Evolutionary conservation across 2,329 filamentous ascomycete species (phyloP).

Genomic region (Pezicula carpinea): DNA sequence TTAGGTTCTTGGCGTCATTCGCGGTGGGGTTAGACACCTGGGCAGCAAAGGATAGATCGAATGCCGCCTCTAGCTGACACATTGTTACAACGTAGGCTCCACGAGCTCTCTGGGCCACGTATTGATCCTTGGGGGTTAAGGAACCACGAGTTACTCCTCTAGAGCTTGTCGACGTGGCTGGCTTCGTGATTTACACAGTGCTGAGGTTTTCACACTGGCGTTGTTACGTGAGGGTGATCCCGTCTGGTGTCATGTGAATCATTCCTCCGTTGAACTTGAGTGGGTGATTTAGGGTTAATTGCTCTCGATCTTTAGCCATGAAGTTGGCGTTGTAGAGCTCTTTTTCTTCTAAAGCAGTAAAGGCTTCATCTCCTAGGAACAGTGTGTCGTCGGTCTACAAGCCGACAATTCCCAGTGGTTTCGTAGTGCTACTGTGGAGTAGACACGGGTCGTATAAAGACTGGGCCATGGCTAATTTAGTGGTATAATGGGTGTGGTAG

Average conservation of each 20-base stretch:
- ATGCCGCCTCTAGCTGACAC: no score
- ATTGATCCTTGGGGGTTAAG: no score
- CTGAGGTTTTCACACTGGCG: neutral
- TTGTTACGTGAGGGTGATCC: neutral
- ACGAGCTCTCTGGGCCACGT: no score
- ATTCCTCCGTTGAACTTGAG: conserved; percentile 1
- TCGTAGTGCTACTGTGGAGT: no score
- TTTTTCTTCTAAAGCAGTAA: neutral
- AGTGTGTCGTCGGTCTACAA: neutral
- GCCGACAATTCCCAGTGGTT: no score
- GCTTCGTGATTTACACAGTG: neutral
- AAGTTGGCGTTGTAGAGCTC: neutral
- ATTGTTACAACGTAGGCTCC: no score
- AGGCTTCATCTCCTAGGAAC: neutral
- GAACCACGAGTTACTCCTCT: neutral
- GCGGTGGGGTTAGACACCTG: neutral
- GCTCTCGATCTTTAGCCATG: neutral
- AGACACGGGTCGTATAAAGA: no score
- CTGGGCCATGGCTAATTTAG: no score
- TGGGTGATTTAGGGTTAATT: neutral
- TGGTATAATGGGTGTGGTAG: no score
- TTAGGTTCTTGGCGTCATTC: neutral
- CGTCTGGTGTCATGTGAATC: neutral
- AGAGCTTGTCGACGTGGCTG: neutral
- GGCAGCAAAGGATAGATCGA: neutral